Percentiles rank a stretch among this genome's conserved stretches.
phyloP scores from a whole-genome alignment of 2,329 filamentous ascomycete species.

The Harringtonia aguacate region DNA sequence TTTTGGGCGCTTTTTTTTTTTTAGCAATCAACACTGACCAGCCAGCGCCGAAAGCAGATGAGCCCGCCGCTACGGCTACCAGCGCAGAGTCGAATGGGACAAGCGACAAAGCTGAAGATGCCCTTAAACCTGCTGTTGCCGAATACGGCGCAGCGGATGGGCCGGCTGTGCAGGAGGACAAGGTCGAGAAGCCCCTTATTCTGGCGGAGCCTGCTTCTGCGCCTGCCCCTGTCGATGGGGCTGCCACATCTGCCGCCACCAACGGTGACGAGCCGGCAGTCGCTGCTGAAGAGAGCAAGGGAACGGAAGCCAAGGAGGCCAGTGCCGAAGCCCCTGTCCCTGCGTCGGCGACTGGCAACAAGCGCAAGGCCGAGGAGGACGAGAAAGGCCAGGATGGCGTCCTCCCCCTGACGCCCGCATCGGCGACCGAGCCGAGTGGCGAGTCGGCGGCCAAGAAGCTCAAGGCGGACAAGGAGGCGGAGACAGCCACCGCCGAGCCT shows the following conservation, averaged over 20 bases:
- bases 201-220: background rate
- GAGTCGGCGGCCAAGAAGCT: constrained; percentile 9
- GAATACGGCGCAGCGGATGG: background rate
- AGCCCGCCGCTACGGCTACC: too few relatives aligned
- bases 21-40: too few relatives aligned
- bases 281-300: background rate
- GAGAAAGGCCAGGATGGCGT: constrained; percentile 5
- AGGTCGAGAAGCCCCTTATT: background rate
- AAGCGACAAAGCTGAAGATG: background rate
- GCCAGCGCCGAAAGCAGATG: too few relatives aligned
- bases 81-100: too few relatives aligned
- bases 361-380: constrained; percentile 14
- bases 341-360: constrained; percentile 8
- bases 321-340: background rate
- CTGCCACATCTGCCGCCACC: background rate
- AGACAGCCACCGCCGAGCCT: too few relatives aligned
- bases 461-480: constrained; percentile 6
- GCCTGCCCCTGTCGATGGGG: background rate
- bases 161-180: background rate
- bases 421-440: background rate
- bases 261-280: background rate
- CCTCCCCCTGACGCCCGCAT: background rate
- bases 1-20: too few relatives aligned
- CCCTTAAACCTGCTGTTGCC: background rate
- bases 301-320: background rate